A percentile compares a stretch with the other conserved stretches of the same genome.
Conservation (phyloP, 2,329 filamentous ascomycete genomes). For the Westerdykella sp. region DNA sequence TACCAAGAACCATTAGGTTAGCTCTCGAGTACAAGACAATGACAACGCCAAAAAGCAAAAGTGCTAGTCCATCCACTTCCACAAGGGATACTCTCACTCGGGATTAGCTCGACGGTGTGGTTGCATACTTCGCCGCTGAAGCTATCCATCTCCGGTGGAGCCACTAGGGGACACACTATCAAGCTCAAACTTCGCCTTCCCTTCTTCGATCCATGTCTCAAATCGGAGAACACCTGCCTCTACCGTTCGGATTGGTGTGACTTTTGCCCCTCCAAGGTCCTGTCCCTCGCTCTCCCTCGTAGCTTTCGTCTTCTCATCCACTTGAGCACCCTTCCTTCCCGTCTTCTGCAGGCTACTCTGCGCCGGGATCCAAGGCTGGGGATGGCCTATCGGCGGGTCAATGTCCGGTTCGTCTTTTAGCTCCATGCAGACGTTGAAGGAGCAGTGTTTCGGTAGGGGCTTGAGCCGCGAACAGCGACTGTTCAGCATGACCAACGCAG, state of each 20-base stretch:
- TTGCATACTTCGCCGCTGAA: too few relatives aligned
- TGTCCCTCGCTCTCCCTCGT: conserved; percentile 14
- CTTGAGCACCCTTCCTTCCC: conserved; percentile 16
- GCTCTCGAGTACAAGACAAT: too few relatives aligned
- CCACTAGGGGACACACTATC: background rate
- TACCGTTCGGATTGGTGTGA: conserved; percentile 56
- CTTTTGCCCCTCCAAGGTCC: conserved; percentile 49
- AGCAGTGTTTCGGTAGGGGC: conserved; percentile 58
- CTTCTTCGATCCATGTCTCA: conserved; percentile 66
- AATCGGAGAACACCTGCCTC: conserved; percentile 60
- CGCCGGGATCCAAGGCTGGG: conserved; percentile 56
- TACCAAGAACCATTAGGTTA: too few relatives aligned
- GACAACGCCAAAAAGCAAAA: too few relatives aligned
- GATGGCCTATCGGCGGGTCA: conserved; percentile 43
- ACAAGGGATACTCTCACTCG: too few relatives aligned
- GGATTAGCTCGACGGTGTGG: too few relatives aligned
- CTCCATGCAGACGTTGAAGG: conserved; percentile 72
- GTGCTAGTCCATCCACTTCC: too few relatives aligned
- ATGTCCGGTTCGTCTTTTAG: conserved; percentile 54
- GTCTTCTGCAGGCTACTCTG: conserved; percentile 43
- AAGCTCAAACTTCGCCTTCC: conserved; percentile 45
- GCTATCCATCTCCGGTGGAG: too few relatives aligned
- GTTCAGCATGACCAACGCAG: conserved; percentile 57
- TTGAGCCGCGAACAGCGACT: conserved; percentile 54
- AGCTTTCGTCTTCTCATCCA: conserved; percentile 6